Evolutionary conservation across 768 basidiomycete genomes (phyloP).

Genomic region (Clavaria fumosa): DNA sequence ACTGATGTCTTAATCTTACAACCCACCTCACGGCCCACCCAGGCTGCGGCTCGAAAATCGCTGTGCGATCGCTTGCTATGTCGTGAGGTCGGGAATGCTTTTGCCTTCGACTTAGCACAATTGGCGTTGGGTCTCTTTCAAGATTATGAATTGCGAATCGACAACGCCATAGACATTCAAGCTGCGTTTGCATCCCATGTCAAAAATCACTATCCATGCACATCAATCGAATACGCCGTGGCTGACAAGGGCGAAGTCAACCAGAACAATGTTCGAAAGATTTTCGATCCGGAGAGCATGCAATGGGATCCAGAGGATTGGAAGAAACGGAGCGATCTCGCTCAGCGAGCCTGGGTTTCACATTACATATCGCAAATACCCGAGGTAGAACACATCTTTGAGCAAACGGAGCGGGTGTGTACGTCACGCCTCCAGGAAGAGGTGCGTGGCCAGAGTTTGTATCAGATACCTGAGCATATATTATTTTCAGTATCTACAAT

Average conservation of each 20-base stretch:
- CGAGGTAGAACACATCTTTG: slow-evolving; percentile 28
- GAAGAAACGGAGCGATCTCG: slow-evolving; percentile 23
- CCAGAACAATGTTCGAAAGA: slow-evolving; percentile 24
- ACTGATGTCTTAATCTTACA: slow-evolving; percentile 17
- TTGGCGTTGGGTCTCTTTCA: slow-evolving; percentile 33
- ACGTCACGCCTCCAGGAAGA: slow-evolving; percentile 21
- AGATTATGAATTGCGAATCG: slow-evolving; percentile 27
- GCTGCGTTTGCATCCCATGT: slow-evolving; percentile 27
- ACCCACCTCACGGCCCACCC: slow-evolving; percentile 8
- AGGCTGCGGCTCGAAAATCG: slow-evolving; percentile 13
- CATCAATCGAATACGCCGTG: slow-evolving; percentile 26
- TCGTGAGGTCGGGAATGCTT: slow-evolving; percentile 27
- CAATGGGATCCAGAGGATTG: too few species aligned
- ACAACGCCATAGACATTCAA: slow-evolving; percentile 43
- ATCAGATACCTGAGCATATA: background rate
- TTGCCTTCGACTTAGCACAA: slow-evolving; percentile 39
- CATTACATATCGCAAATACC: slow-evolving; percentile 28
- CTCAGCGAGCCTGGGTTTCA: slow-evolving; percentile 34
- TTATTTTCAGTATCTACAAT: slow-evolving; percentile 19
- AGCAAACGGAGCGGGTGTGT: slow-evolving; percentile 28
- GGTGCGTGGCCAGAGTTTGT: slow-evolving; percentile 18
- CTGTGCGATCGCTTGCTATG: slow-evolving; percentile 31
- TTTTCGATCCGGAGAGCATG: too few species aligned
- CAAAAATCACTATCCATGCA: slow-evolving; percentile 24
- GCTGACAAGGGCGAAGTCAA: slow-evolving; percentile 23